phyloP scores from a whole-genome alignment of 1,139 yeast species.

The Candida dubliniensis region DNA sequence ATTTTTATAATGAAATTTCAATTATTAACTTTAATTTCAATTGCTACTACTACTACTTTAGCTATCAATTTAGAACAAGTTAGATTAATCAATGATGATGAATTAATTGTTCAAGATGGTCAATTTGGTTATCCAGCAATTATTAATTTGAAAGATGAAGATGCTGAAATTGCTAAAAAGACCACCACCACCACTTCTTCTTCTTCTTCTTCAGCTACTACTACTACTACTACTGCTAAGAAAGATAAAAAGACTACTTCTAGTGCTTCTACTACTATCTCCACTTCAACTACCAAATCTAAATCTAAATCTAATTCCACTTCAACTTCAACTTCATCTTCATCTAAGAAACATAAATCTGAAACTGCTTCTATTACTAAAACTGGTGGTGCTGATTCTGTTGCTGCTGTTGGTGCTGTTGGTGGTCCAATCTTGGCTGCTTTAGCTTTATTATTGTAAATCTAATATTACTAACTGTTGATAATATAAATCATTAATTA shows the following conservation, averaged over 20 bases:
- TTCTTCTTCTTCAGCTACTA: too few species aligned
- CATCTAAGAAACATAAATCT: slow-evolving; percentile 11
- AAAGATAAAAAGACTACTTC: slow-evolving; percentile 10
- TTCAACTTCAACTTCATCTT: neutral
- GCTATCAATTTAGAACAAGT: slow-evolving; percentile 17
- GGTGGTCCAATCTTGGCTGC: slow-evolving; percentile 17
- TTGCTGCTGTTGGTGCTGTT: slow-evolving; percentile 15
- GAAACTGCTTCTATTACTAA: slow-evolving; percentile 18
- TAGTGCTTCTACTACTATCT: slow-evolving; percentile 6
- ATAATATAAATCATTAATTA: too few species aligned
- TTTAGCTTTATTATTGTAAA: slow-evolving; percentile 17
- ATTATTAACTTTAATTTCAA: slow-evolving; percentile 12
- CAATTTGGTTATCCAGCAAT: slow-evolving; percentile 15
- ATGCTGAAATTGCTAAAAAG: slow-evolving; percentile 10
- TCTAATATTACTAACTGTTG: too few species aligned
- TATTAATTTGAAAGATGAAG: slow-evolving; percentile 15
- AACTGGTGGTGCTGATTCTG: slow-evolving; percentile 18
- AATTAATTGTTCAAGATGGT: slow-evolving; percentile 15
- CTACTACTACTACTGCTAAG: slow-evolving; percentile 6
- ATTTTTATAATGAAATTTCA: slow-evolving; percentile 11
- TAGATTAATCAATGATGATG: slow-evolving; percentile 16
- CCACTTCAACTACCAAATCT: slow-evolving; percentile 10
- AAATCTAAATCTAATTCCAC: slow-evolving; percentile 7
- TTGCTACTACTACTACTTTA: slow-evolving; percentile 16
- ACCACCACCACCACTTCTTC: slow-evolving; percentile 3